Percentiles rank a stretch among this genome's conserved stretches.
phyloP scores from a whole-genome alignment of 78 protist genomes.

The Dictyostelium purpureum region DNA sequence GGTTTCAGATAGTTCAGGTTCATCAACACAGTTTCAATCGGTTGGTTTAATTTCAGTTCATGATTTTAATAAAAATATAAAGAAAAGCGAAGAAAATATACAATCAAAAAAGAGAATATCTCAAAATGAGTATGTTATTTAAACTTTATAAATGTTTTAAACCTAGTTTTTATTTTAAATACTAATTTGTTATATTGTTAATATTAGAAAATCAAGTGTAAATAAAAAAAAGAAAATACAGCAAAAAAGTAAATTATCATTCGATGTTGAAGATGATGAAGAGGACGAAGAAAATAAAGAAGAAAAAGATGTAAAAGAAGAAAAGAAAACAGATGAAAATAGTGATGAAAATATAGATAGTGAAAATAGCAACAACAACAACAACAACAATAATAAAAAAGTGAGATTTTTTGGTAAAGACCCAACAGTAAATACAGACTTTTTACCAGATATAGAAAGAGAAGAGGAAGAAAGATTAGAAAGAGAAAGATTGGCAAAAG shows the following conservation, averaged over 20 bases:
- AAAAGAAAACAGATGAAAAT: no score
- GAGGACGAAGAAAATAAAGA: slow-evolving; percentile 30
- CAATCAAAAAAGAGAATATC: slow-evolving; percentile 28
- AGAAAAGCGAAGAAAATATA: not conserved
- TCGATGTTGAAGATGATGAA: slow-evolving; percentile 56
- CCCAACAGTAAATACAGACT: slow-evolving; percentile 86
- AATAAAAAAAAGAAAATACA: slow-evolving; percentile 1
- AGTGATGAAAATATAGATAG: not conserved
- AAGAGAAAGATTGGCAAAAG: slow-evolving; percentile 74
- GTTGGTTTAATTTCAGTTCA: slow-evolving; percentile 68
- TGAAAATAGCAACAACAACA: not conserved
- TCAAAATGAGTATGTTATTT: not conserved
- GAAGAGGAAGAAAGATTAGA: slow-evolving; percentile 69
- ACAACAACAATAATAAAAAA: not conserved
- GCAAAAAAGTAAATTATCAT: slow-evolving; percentile 41
- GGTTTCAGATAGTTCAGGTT: not conserved
- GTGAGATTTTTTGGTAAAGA: slow-evolving; percentile 49
- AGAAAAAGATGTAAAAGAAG: not conserved
- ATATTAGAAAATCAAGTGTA: not conserved
- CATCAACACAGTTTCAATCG: not conserved
- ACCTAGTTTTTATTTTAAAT: not conserved
- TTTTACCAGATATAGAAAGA: slow-evolving; percentile 91
- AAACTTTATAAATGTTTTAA: not conserved
- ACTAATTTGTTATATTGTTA: not conserved
- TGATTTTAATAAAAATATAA: slow-evolving; percentile 46